Conservation (phyloP, 805 yeast genomes). For the Pichia gijzeniarum region DNA sequence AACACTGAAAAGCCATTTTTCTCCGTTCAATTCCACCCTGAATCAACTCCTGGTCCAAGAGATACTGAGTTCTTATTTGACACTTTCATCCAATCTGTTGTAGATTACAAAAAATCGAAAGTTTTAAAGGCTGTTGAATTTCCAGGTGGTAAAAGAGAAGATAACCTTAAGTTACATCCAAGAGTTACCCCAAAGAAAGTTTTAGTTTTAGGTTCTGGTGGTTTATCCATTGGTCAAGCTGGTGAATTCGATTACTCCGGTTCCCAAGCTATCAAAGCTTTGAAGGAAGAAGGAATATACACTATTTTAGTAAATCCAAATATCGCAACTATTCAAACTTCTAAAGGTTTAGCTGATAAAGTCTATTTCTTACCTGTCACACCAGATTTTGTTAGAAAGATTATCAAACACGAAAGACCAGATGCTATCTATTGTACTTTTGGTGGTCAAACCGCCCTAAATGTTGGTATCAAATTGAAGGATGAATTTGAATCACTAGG, state of each 20-base stretch:
- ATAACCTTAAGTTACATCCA: constrained; percentile 71
- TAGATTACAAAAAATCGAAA: constrained; percentile 51
- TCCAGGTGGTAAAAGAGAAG: constrained; percentile 83
- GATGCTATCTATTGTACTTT: constrained; percentile 96
- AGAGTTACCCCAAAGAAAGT: constrained; percentile 83
- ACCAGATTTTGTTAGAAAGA: constrained; percentile 93
- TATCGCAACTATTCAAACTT: constrained; percentile 97
- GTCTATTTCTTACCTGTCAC: constrained; percentile 97
- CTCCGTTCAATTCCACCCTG: constrained; percentile 99
- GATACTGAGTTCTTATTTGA: constrained; percentile 97
- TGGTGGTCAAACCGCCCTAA: constrained; percentile 98
- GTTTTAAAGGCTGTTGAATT: constrained; percentile 66
- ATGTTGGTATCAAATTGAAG: constrained; percentile 90
- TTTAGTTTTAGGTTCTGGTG: constrained; percentile 94
- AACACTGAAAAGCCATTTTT: constrained; percentile 82
- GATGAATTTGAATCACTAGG: constrained; percentile 91
- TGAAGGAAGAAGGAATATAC: constrained; percentile 96
- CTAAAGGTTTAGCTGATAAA: constrained; percentile 96
- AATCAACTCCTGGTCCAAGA: constrained; percentile 98
- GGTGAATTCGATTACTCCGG: constrained; percentile 99
- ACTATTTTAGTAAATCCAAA: constrained; percentile 95
- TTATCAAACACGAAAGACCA: constrained; percentile 90
- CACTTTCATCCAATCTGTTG: constrained; percentile 78
- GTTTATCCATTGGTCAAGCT: constrained; percentile 97
- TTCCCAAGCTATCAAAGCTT: constrained; percentile 97